Conservation (phyloP, 2,329 filamentous ascomycete species). For the Aspergillus candidus region DNA sequence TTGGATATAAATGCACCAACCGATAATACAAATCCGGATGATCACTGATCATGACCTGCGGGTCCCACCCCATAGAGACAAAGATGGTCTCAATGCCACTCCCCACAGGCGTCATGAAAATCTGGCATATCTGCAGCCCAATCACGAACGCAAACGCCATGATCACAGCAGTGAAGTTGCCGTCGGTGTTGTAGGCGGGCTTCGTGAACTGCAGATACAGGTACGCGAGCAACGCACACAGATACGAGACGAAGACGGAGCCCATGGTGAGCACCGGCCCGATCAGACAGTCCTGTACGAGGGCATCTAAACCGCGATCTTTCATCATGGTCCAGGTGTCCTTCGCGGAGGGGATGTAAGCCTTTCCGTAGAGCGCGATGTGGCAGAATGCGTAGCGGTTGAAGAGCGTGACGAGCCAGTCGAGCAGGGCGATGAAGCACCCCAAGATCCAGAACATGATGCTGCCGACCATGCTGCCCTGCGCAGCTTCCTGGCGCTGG, state of each 20-base stretch:
- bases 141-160: conserved; percentile 84
- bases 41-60: conserved; percentile 65
- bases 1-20: conserved; percentile 76
- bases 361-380: conserved; percentile 86
- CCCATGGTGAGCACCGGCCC: conserved; percentile 69
- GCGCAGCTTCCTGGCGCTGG: conserved; percentile 55
- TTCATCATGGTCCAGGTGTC: conserved; percentile 90
- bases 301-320: conserved; percentile 80
- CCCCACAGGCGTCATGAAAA: conserved; percentile 81
- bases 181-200: conserved; percentile 68
- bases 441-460: conserved; percentile 69
- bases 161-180: conserved; percentile 65
- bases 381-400: conserved; percentile 92
- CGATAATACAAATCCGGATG: conserved; percentile 75
- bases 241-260: conserved; percentile 74
- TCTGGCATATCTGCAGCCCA: conserved; percentile 79
- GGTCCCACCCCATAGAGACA: conserved; percentile 65
- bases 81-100: conserved; percentile 92
- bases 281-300: conserved; percentile 83
- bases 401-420: conserved; percentile 83
- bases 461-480: conserved; percentile 62
- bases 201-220: conserved; percentile 78
- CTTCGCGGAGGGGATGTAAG: conserved; percentile 80
- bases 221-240: conserved; percentile 74
- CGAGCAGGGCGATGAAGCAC: conserved; percentile 68